Base-by-base conservation (phyloP, 257 asterid species). In the Jacaranda mimosifolia region DNA sequence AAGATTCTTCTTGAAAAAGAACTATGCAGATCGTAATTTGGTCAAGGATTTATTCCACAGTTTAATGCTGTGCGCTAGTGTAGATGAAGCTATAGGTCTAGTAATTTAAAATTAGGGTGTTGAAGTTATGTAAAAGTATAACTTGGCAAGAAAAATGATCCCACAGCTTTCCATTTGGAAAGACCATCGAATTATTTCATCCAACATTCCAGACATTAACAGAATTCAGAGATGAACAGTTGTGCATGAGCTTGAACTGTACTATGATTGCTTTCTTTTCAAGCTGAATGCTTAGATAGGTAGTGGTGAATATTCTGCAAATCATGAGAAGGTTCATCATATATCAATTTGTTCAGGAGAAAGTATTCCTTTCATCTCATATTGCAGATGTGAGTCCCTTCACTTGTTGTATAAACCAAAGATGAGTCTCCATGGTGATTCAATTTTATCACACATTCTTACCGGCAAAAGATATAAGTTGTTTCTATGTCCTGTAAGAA, bases 191-290 rank as follows among this genome's bases (percentile, higher is more conserved):
- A 26, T 26, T 26, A 17, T 52, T 52, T 36, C 38, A 53, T 21
- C 39, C 39, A 15, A 53, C 17, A 52, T 12, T 57, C 0, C 17
- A 57, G 43, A 18, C 10, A 19, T 38, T 8, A 57, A 42, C 32
- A 57, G 12, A 72, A 72, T 12, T 42, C 21, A 56, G 56, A 42
- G 19, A 56, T 2, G 1, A 56, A 38, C 60, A 36, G 15, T 17
- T 38, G 11, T 77, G 15, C 11, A 19, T 45, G 38, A 36, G 77
- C 77, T 42, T 73, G 26, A 70, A 66, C 35, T 51, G 65, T 38
- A 21, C 5, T 43, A 51, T 68, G 9, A 6, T 43, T 51, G 71
- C 38, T 46, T 58, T 68, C 49, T 69, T 70, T 17, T n/a, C 75
- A 56, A 52, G 39, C 40, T 46, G 13, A 56, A 76, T 11, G 39